Evolutionary conservation across 768 basidiomycete species (phyloP), one percentile per base, ranked within the genome.

Genomic region (Phanerodontia chrysosporium): DNA sequence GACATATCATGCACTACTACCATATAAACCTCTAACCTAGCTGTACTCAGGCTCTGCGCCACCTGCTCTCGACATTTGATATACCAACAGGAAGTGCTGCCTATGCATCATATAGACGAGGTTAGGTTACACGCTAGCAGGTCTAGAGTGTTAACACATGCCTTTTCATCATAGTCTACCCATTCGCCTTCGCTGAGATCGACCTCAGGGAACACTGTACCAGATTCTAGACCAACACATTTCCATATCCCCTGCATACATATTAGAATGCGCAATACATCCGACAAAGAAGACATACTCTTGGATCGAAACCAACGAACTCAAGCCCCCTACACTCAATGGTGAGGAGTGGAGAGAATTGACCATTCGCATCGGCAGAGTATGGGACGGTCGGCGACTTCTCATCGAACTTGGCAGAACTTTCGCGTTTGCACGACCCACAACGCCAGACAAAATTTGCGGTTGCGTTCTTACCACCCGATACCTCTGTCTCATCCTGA

Each of bases 151-250:
- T 30, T 55, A 35, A 24, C 13, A 22, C 73, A 45, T 61, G 87
- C 93, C 81, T 94, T 92, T 71, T 96, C 93, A 64, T 96, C 93
- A 64, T 96, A 96, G 65, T 95, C 93, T 13, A 78, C 82, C 94
- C 94, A 96, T 69, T 86, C 84, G 2, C 78, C 82, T 27, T 87
- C 84, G 0, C 70, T 70, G 44, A 92, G 74, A 30, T 87, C 84
- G n/a, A 91, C 78, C 2, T 91, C 83, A 9, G 74, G 49, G 67
- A 95, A 95, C 3, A 69, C 56, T 0, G 81, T 81, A 6, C 81
- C 80, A 0, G 77, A 78, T 39, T 78, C 80, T 3, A 68, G 69
- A 7, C 94, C 93, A 45, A 77, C 76, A 64, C 90, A 92, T 66
- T 79, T 83, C 93, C 93, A 96, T 0, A 65, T 73, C 0, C 93